These are phyloP conservation scores for Furcasterigmium sp. DNA, from an alignment of 2,329 filamentous ascomycete genomes.

Conservation along the genomic window DNA sequence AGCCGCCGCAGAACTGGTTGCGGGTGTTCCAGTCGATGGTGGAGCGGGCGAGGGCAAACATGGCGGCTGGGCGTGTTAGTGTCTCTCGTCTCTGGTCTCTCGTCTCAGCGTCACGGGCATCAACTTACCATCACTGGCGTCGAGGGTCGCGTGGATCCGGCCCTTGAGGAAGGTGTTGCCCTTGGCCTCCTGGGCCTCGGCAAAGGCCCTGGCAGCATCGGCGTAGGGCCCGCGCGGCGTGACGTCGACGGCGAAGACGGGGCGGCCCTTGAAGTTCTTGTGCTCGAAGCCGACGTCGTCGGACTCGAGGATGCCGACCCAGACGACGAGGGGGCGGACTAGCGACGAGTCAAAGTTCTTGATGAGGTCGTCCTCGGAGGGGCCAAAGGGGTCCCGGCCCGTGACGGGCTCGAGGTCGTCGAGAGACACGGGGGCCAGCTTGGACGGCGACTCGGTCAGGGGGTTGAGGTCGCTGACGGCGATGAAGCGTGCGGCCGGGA, in stretches of 20 bases:
- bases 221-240: constrained; percentile 64
- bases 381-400: constrained; percentile 64
- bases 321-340: constrained; percentile 68
- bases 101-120: constrained; percentile 3
- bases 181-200: constrained; percentile 37
- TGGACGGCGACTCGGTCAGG: constrained; percentile 44
- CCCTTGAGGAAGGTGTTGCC: constrained; percentile 65
- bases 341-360: constrained; percentile 67
- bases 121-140: constrained; percentile 26
- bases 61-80: constrained; percentile 56
- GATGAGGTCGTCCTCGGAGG: constrained; percentile 67
- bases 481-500: constrained; percentile 66
- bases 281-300: constrained; percentile 46
- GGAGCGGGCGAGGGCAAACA: constrained; percentile 84
- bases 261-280: constrained; percentile 69
- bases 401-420: constrained; percentile 67
- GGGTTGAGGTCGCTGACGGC: constrained; percentile 76
- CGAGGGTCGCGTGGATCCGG: constrained; percentile 55
- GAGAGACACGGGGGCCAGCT: constrained; percentile 64
- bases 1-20: constrained; percentile 87
- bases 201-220: constrained; percentile 51
- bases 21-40: constrained; percentile 91
- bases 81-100: constrained; percentile 2
- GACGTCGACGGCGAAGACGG: constrained; percentile 87
- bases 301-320: constrained; percentile 75